A percentile compares a stretch with the other conserved stretches of the same genome.
These are phyloP conservation scores for Begonia loranthoides DNA, from an alignment of 306 rosid genomes.

Conservation along the genomic window DNA sequence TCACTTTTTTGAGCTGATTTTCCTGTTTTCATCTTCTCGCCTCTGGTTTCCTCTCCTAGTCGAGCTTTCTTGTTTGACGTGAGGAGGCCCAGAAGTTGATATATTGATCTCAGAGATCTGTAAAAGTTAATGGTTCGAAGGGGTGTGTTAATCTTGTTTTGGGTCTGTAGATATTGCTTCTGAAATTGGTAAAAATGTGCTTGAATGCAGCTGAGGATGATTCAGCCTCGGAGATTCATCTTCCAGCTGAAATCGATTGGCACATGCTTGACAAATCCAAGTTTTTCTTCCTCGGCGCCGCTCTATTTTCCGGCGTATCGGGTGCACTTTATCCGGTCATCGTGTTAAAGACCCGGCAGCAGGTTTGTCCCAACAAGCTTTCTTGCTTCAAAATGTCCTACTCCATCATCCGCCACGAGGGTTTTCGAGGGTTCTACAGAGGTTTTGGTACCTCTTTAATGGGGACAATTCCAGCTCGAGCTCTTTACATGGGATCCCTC, in stretches of 20 bases:
- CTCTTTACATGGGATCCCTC: conserved; percentile 83
- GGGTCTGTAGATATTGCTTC: not conserved
- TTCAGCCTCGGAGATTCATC: conserved; percentile 56
- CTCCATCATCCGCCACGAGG: conserved; percentile 63
- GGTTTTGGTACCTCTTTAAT: conserved; percentile 89
- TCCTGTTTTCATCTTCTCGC: not conserved
- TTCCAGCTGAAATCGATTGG: conserved; percentile 95
- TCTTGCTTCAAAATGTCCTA: conserved; percentile 57
- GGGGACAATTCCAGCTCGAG: conserved; percentile 91
- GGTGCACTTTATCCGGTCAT: conserved; percentile 67
- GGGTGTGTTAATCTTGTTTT: too few species aligned
- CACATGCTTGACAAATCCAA: conserved; percentile 91
- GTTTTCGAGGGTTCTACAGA: conserved; percentile 73
- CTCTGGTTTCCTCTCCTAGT: too few species aligned
- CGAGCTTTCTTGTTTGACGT: too few species aligned
- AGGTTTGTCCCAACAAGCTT: conserved; percentile 41
- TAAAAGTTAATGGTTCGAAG: not conserved
- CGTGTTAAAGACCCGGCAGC: conserved; percentile 77
- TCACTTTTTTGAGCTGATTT: not conserved
- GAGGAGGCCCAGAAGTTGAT: not conserved
- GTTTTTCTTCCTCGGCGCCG: conserved; percentile 90
- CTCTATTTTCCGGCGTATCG: conserved; percentile 85
- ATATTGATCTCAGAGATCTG: not conserved
- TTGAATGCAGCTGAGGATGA: conserved; percentile 58
- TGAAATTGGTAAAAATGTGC: conserved; percentile 74